Conservation (phyloP, 495 filamentous ascomycete species). For the Lophiostoma macrostomum region DNA sequence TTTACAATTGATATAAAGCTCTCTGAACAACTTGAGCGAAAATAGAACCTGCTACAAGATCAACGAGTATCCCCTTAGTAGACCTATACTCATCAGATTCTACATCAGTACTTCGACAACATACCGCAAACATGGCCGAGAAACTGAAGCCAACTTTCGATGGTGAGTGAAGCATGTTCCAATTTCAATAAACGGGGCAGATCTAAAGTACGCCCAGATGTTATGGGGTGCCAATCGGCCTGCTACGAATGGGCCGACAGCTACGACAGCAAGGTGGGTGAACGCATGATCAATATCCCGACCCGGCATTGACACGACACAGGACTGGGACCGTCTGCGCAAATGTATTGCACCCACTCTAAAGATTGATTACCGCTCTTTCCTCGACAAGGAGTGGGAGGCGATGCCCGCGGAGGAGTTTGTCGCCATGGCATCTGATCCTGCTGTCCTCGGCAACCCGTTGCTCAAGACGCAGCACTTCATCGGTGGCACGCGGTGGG, state of each 20-base stretch:
- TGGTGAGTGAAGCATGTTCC: constrained; percentile 13
- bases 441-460: constrained; percentile 66
- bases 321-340: constrained; percentile 71
- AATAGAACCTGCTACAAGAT: not conserved
- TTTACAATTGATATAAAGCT: constrained; percentile 13
- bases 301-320: constrained; percentile 8
- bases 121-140: constrained; percentile 17
- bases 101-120: not conserved
- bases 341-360: constrained; percentile 71
- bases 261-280: constrained; percentile 63
- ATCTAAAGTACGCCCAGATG: constrained; percentile 30
- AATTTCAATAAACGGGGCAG: not conserved
- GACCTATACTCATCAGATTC: not conserved
- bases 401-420: constrained; percentile 70
- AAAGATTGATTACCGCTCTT: constrained; percentile 70
- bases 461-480: constrained; percentile 74
- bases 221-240: constrained; percentile 39
- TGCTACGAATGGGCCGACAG: constrained; percentile 76
- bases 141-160: constrained; percentile 25
- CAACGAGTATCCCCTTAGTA: not conserved
- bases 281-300: not conserved
- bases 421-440: constrained; percentile 64
- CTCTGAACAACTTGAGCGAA: not conserved
- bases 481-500: constrained; percentile 69
- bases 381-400: constrained; percentile 69